Evolutionary conservation across 2,329 filamentous ascomycete genomes (phyloP).

Genomic region (Aspergillus latus): DNA sequence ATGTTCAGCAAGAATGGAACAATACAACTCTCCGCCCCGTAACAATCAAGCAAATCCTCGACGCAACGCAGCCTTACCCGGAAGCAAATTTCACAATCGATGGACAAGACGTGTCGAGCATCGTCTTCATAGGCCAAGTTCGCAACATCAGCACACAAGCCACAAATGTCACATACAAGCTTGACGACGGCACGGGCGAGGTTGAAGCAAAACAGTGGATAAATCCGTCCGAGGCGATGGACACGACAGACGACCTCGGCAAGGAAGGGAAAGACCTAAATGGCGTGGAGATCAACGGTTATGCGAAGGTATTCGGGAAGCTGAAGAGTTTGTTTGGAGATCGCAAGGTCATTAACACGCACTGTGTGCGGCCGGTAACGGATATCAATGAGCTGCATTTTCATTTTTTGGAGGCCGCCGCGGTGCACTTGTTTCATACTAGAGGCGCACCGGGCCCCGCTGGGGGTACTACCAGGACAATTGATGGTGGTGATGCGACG

Average conservation of each 20-base stretch:
- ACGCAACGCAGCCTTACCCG: slow-evolving; percentile 73
- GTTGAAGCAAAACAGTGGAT: slow-evolving; percentile 68
- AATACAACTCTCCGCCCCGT: slow-evolving; percentile 82
- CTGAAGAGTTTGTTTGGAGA: slow-evolving; percentile 75
- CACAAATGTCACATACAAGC: slow-evolving; percentile 86
- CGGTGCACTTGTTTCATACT: slow-evolving; percentile 81
- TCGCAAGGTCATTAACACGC: slow-evolving; percentile 76
- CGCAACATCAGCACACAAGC: slow-evolving; percentile 81
- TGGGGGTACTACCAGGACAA: slow-evolving; percentile 49
- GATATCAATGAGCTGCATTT: slow-evolving; percentile 93
- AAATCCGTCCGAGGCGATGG: slow-evolving; percentile 47
- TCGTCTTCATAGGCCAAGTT: slow-evolving; percentile 88
- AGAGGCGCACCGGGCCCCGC: slow-evolving; percentile 59
- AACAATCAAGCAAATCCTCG: slow-evolving; percentile 91
- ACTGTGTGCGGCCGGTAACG: slow-evolving; percentile 74
- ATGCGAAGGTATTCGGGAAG: slow-evolving; percentile 82
- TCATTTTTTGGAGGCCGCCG: slow-evolving; percentile 86
- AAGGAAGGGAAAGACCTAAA: slow-evolving; percentile 40
- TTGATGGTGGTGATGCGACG: slow-evolving; percentile 29
- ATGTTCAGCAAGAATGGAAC: slow-evolving; percentile 58
- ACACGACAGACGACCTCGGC: slow-evolving; percentile 34
- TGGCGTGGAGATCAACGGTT: slow-evolving; percentile 67
- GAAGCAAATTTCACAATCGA: slow-evolving; percentile 83
- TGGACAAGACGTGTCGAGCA: slow-evolving; percentile 67
- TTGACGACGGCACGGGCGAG: slow-evolving; percentile 91